These are phyloP conservation scores for Cryomyces minteri DNA, from an alignment of 495 filamentous ascomycete species.

Conservation along the genomic window DNA sequence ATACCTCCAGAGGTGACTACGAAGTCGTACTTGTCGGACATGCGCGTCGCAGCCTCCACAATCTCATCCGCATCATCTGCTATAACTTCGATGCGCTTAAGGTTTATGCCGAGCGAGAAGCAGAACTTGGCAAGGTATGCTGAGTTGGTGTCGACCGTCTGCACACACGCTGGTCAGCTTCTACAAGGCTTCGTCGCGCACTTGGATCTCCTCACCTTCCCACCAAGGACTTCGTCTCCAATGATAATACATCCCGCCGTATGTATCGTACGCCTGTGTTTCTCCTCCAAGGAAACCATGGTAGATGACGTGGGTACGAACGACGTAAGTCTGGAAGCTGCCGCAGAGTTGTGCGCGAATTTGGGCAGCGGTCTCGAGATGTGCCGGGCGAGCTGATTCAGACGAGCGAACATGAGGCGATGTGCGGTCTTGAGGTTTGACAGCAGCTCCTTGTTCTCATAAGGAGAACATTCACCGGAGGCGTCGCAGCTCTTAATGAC, in stretches of 20 bases:
- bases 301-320: slow-evolving; percentile 36
- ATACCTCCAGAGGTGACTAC: slow-evolving; percentile 91
- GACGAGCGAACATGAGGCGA: slow-evolving; percentile 47
- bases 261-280: slow-evolving; percentile 46
- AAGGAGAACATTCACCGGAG: too few relatives aligned
- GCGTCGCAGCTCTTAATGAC: too few relatives aligned
- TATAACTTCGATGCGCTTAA: slow-evolving; percentile 84
- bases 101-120: slow-evolving; percentile 72
- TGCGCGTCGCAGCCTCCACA: slow-evolving; percentile 63
- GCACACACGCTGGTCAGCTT: slow-evolving; percentile 1
- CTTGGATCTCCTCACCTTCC: slow-evolving; percentile 45
- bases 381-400: slow-evolving; percentile 57
- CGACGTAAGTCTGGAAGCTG: slow-evolving; percentile 14
- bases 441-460: too few relatives aligned
- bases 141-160: slow-evolving; percentile 87
- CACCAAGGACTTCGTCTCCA: slow-evolving; percentile 90
- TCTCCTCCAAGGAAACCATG: slow-evolving; percentile 26
- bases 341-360: slow-evolving; percentile 30
- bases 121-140: slow-evolving; percentile 83
- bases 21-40: slow-evolving; percentile 80
- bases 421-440: too few relatives aligned
- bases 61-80: slow-evolving; percentile 83
- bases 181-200: neutral
- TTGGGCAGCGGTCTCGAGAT: slow-evolving; percentile 42
- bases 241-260: slow-evolving; percentile 93